These are phyloP conservation scores for Malus sieversii DNA, from an alignment of 306 rosid genomes.

Conservation along the genomic window DNA sequence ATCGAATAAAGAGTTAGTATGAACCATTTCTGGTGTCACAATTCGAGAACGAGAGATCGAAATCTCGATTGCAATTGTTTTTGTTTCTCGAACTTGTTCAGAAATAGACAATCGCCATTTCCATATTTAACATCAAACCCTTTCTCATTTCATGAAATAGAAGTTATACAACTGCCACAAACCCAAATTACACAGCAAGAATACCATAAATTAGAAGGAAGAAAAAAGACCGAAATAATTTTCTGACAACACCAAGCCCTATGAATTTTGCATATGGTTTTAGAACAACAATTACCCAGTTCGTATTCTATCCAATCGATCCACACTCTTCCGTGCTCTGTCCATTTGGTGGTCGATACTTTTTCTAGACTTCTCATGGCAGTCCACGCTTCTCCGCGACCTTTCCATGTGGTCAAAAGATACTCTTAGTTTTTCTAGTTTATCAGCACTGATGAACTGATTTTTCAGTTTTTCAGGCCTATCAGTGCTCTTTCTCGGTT, in stretches of 20 bases:
- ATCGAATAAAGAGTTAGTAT: not conserved
- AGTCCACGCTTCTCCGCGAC: constrained; percentile 82
- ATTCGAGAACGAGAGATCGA: not conserved
- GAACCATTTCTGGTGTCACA: not conserved
- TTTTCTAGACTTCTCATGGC: constrained; percentile 82
- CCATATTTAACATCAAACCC: constrained; percentile 34
- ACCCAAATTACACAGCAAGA: constrained; percentile 47
- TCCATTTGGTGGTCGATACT: constrained; percentile 74
- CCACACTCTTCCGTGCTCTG: constrained; percentile 80
- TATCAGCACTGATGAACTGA: constrained; percentile 47
- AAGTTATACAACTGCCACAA: constrained; percentile 33
- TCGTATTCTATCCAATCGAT: constrained; percentile 77
- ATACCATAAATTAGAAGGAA: constrained; percentile 30
- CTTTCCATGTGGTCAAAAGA: constrained; percentile 69
- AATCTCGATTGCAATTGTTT: not conserved
- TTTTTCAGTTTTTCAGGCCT: constrained; percentile 65
- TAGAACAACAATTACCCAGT: constrained; percentile 37
- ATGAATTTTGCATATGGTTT: constrained; percentile 27
- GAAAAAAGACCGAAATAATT: not conserved
- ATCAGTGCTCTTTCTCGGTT: constrained; percentile 81
- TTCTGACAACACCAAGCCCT: constrained; percentile 39
- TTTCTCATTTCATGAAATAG: constrained; percentile 34
- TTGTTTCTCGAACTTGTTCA: too few relatives aligned
- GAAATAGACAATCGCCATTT: not conserved
- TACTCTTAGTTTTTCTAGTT: constrained; percentile 62